These are phyloP conservation scores for Aspergillus cavernicola DNA, from an alignment of 495 filamentous ascomycete genomes.

Conservation along the genomic window DNA sequence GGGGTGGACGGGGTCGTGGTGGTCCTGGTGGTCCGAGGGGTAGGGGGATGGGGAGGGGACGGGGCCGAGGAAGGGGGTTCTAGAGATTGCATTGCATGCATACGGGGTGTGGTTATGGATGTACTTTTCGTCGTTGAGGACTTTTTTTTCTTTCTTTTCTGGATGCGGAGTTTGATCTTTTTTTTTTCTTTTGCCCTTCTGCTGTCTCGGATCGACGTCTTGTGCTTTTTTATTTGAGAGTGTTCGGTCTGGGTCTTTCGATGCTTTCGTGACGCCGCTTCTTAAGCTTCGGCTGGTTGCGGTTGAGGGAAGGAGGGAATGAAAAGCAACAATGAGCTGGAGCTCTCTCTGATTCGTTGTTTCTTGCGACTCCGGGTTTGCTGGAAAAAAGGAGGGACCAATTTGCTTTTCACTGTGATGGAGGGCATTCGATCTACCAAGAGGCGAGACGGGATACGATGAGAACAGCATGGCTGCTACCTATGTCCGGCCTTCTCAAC, in stretches of 20 bases:
- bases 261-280: too few species aligned
- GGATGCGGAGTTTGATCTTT: constrained; percentile 9
- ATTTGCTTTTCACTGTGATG: too few species aligned
- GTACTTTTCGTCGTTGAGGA: constrained; percentile 3
- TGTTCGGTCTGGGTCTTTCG: background rate
- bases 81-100: constrained; percentile 19
- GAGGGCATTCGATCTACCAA: too few species aligned
- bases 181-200: background rate
- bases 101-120: background rate
- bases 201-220: background rate
- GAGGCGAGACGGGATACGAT: too few species aligned
- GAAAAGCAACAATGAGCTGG: too few species aligned
- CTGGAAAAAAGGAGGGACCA: too few species aligned
- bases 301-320: too few species aligned
- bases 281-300: too few species aligned
- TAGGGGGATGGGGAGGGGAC: constrained; percentile 55
- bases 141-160: constrained; percentile 4
- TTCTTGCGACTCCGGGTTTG: too few species aligned
- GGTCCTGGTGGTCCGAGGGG: constrained; percentile 47
- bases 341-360: too few species aligned
- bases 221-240: background rate
- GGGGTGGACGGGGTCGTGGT: constrained; percentile 38
- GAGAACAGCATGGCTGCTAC: too few species aligned
- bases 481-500: too few species aligned
- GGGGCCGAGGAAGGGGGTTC: constrained; percentile 64